Percentiles rank a stretch among this genome's conserved stretches.
phyloP scores from a whole-genome alignment of 768 basidiomycete species.

The Pisolithus albus region DNA sequence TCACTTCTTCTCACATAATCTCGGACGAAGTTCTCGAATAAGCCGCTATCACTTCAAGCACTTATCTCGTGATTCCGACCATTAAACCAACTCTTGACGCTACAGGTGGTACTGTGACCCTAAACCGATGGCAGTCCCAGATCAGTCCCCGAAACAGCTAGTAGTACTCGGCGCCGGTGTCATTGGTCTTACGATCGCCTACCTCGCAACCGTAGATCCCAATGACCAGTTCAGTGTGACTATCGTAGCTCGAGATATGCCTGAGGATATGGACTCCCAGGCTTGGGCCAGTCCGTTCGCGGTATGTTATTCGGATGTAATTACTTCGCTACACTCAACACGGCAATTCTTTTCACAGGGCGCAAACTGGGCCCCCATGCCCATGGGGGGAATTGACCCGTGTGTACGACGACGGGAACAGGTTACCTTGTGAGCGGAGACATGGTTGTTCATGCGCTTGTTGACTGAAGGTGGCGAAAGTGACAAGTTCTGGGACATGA shows the following conservation, averaged over 20 bases:
- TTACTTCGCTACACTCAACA: not conserved
- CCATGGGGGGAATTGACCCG: conserved; percentile 29
- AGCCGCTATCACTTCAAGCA: no score
- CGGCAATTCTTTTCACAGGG: conserved; percentile 26
- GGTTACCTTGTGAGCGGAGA: conserved; percentile 33
- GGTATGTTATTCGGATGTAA: conserved; percentile 20
- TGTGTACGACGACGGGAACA: conserved; percentile 33
- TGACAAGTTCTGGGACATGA: conserved; percentile 43
- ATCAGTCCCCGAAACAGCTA: conserved; percentile 8
- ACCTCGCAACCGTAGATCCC: conserved; percentile 21
- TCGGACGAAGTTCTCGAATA: no score
- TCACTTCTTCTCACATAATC: no score
- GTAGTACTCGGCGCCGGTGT: conserved; percentile 35
- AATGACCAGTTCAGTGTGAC: conserved; percentile 16
- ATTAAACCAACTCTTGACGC: no score
- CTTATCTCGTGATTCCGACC: no score
- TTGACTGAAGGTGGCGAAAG: conserved; percentile 20
- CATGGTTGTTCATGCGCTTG: not conserved
- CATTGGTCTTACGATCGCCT: conserved; percentile 34
- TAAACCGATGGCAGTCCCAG: not conserved
- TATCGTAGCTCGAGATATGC: conserved; percentile 33
- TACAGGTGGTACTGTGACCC: no score
- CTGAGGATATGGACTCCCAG: conserved; percentile 33
- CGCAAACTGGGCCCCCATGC: conserved; percentile 41
- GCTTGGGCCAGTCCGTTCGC: conserved; percentile 49